phyloP scores from a whole-genome alignment of 768 basidiomycete species.

The Agrocybe praecox region DNA sequence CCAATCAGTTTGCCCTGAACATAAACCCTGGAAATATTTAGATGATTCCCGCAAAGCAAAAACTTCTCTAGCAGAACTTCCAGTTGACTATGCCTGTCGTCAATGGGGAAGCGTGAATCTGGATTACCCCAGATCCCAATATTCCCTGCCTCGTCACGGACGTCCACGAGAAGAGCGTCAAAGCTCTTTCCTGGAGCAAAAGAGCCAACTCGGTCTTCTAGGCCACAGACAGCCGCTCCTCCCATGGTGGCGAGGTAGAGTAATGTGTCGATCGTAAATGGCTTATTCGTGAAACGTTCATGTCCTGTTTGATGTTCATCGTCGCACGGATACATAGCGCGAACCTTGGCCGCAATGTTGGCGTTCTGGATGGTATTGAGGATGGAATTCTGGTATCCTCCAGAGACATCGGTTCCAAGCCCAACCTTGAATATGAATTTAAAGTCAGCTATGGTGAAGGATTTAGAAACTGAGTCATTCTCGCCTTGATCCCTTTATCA shows the following conservation, averaged over 20 bases:
- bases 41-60: too few relatives aligned
- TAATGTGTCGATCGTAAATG: conserved; percentile 73
- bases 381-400: conserved; percentile 84
- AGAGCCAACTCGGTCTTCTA: conserved; percentile 71
- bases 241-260: conserved; percentile 92
- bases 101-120: too few relatives aligned
- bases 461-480: neutral
- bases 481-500: conserved; percentile 86
- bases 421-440: conserved; percentile 65
- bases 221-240: conserved; percentile 81
- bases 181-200: conserved; percentile 85
- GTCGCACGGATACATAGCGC: conserved; percentile 3
- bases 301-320: neutral
- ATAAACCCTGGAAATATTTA: too few relatives aligned
- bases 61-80: too few relatives aligned
- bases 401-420: conserved; percentile 92
- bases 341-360: conserved; percentile 79
- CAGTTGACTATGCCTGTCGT: too few relatives aligned
- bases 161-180: conserved; percentile 80
- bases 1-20: too few relatives aligned
- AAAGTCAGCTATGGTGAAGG: neutral
- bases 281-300: conserved; percentile 52
- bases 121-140: conserved; percentile 42
- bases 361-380: conserved; percentile 74
- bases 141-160: conserved; percentile 54